These are phyloP conservation scores for Phytophthora gonapodyides DNA, from an alignment of 352 stramenopile genomes.

Conservation along the genomic window DNA sequence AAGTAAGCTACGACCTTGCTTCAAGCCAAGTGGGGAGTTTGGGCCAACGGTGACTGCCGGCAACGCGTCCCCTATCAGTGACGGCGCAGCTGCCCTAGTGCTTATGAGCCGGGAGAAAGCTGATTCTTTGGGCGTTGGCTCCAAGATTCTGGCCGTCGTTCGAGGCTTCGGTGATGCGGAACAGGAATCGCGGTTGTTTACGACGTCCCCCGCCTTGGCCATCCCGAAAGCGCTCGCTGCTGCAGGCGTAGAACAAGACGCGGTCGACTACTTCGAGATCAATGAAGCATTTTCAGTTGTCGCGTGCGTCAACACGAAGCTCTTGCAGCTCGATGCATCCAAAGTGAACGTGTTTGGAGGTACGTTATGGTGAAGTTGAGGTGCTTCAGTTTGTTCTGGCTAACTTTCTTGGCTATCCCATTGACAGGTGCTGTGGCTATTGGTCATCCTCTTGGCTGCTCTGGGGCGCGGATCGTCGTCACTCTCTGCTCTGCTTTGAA, in stretches of 20 bases:
- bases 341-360: constrained; percentile 96
- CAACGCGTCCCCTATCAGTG: constrained; percentile 96
- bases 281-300: constrained; percentile 99
- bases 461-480: constrained; percentile 89
- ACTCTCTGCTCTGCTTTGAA: constrained; percentile 93
- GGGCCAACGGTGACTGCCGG: constrained; percentile 93
- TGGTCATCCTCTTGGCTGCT: constrained; percentile 73
- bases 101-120: constrained; percentile 90
- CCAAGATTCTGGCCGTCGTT: constrained; percentile 68
- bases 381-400: neutral
- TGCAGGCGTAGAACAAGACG: constrained; percentile 73
- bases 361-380: constrained; percentile 18
- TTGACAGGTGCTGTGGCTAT: constrained; percentile 54
- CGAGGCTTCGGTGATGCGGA: constrained; percentile 70
- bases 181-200: constrained; percentile 92
- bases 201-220: constrained; percentile 91
- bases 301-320: constrained; percentile 91
- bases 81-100: constrained; percentile 94
- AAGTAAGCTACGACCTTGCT: constrained; percentile 86
- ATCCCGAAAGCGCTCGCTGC: constrained; percentile 87
- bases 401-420: neutral
- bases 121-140: constrained; percentile 56
- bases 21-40: constrained; percentile 69
- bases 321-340: constrained; percentile 86
- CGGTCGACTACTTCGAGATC: constrained; percentile 97